Evolutionary conservation across 176 grass and related monocot genomes (phyloP).

Genomic region (Aechmea fasciata): DNA sequence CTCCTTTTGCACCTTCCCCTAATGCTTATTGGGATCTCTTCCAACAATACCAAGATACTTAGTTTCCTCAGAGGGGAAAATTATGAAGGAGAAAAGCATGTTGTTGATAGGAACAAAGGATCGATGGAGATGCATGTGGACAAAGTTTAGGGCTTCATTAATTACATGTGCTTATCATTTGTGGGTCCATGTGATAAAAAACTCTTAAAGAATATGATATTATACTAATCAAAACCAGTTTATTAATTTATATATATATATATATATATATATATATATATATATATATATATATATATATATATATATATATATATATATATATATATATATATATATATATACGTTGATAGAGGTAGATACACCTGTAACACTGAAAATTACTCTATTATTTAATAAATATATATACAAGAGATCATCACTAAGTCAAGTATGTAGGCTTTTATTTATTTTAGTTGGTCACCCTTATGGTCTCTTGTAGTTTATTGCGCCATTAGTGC

Average conservation of each 20-base stretch:
- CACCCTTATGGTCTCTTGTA: no score
- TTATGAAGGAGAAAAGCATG: background rate
- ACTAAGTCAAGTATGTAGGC: background rate
- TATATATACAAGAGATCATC: background rate
- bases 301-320: background rate
- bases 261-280: background rate
- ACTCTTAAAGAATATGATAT: background rate
- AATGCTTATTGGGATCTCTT: constrained; percentile 1
- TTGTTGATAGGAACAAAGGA: background rate
- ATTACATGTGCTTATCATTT: background rate
- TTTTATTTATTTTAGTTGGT: no score
- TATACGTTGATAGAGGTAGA: background rate
- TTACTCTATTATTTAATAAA: background rate
- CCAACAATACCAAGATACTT: background rate
- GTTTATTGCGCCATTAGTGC: no score
- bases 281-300: no score
- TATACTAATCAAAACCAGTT: background rate
- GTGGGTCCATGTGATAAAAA: background rate
- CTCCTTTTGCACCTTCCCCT: background rate
- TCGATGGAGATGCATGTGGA: background rate
- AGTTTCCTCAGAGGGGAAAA: background rate
- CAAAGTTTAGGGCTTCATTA: background rate
- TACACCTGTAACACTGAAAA: background rate
- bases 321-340: no score
- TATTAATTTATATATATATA: background rate